A percentile compares a stretch with the other conserved stretches of the same genome.
Conservation (phyloP, 305 asterid genomes). For the Fraxinus dipetala region DNA sequence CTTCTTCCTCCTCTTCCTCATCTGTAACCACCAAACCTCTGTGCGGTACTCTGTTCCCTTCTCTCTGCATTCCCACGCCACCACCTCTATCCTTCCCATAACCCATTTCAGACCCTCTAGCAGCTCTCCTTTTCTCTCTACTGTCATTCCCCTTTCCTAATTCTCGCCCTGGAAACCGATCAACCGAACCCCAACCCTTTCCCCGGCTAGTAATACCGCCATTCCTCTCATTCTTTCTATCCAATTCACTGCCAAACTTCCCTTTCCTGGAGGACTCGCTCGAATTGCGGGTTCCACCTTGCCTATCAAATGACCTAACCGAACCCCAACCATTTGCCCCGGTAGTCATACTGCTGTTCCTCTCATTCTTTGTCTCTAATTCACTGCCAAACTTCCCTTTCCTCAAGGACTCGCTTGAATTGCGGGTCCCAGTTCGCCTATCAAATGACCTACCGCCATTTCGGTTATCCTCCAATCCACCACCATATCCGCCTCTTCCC, state of each 20-base stretch:
- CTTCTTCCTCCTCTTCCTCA: slow-evolving; percentile 37
- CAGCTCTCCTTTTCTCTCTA: slow-evolving; percentile 29
- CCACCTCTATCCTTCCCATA: slow-evolving; percentile 36
- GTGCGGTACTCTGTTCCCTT: slow-evolving; percentile 31
- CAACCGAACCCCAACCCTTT: slow-evolving; percentile 22
- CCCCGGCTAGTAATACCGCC: background rate
- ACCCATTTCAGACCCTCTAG: slow-evolving; percentile 29
- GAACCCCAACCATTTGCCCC: background rate
- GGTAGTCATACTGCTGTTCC: background rate
- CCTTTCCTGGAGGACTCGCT: slow-evolving; percentile 22
- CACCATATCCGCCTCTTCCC: slow-evolving; percentile 25
- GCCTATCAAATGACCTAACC: slow-evolving; percentile 22
- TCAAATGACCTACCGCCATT: slow-evolving; percentile 10
- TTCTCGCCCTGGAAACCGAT: slow-evolving; percentile 17
- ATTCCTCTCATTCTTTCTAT: slow-evolving; percentile 7
- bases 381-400: slow-evolving; percentile 14
- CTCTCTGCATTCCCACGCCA: slow-evolving; percentile 31
- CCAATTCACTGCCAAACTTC: slow-evolving; percentile 7
- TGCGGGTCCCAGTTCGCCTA: slow-evolving; percentile 36
- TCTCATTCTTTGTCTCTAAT: background rate
- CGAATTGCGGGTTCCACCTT: slow-evolving; percentile 32
- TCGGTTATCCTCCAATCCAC: slow-evolving; percentile 22
- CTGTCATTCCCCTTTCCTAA: slow-evolving; percentile 26
- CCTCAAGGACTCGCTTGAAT: slow-evolving; percentile 21
- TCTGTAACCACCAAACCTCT: slow-evolving; percentile 37